These are phyloP conservation scores for Cyberlindnera mississippiensis DNA, from an alignment of 805 yeast genomes.

Conservation along the genomic window DNA sequence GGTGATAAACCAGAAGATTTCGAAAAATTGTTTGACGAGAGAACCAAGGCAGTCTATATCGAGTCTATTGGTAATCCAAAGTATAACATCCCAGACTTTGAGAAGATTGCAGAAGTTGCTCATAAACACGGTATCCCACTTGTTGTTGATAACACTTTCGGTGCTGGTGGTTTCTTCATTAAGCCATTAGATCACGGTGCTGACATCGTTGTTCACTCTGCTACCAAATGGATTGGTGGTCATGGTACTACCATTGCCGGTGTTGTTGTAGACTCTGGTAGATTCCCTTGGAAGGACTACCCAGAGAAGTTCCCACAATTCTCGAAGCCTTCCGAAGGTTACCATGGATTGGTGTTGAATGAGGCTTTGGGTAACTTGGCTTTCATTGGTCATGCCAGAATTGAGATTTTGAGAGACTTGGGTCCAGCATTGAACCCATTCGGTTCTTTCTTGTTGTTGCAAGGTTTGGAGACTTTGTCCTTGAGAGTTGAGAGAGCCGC, in stretches of 20 bases:
- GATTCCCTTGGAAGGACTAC: constrained; percentile 84
- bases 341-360: constrained; percentile 81
- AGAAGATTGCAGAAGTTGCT: constrained; percentile 66
- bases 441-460: constrained; percentile 78
- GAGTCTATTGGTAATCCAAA: constrained; percentile 94
- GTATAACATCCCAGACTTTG: constrained; percentile 89
- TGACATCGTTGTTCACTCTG: constrained; percentile 89
- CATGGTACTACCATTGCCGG: constrained; percentile 96
- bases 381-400: constrained; percentile 73
- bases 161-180: constrained; percentile 90
- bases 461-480: constrained; percentile 92
- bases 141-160: constrained; percentile 94
- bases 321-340: constrained; percentile 86
- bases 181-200: constrained; percentile 88
- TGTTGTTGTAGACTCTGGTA: constrained; percentile 83
- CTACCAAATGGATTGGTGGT: constrained; percentile 97
- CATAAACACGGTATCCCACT: constrained; percentile 86
- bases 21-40: constrained; percentile 69
- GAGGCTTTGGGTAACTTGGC: constrained; percentile 82
- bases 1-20: constrained; percentile 76
- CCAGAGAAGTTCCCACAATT: constrained; percentile 90
- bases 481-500: constrained; percentile 93
- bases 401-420: constrained; percentile 83
- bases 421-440: constrained; percentile 91
- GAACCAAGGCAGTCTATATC: constrained; percentile 84